Percentiles rank a stretch among this genome's conserved stretches.
These are phyloP conservation scores for barley (Hordeum vulgare) DNA, from an alignment of 176 grass and related monocot genomes.

Conservation along the genomic window DNA sequence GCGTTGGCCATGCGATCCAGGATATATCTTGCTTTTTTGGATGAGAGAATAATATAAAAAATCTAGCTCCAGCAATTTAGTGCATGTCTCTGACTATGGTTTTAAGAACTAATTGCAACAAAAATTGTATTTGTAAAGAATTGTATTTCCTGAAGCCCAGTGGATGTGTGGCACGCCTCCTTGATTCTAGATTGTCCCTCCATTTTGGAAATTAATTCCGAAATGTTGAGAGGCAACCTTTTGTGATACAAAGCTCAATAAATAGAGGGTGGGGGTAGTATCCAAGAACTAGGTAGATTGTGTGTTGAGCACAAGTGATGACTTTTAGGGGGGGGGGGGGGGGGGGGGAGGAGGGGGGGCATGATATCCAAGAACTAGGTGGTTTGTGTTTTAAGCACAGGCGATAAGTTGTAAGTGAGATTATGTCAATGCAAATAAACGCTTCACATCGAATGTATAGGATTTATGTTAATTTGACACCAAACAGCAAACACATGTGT, in stretches of 20 bases:
- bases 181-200: background rate
- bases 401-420: background rate
- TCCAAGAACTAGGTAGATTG: too few species aligned
- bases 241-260: background rate
- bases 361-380: too few species aligned
- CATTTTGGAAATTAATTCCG: conserved; percentile 14
- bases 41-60: conserved; percentile 22
- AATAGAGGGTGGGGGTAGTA: background rate
- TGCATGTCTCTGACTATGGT: background rate
- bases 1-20: conserved; percentile 3
- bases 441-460: too few species aligned
- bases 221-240: background rate
- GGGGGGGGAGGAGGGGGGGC: background rate
- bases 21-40: conserved; percentile 33
- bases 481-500: too few species aligned
- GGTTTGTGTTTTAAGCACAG: background rate
- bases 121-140: background rate
- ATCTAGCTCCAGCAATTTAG: conserved; percentile 35
- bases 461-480: too few species aligned
- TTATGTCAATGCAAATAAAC: background rate
- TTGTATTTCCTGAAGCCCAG: background rate
- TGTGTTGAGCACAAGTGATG: too few species aligned
- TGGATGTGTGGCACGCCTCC: background rate
- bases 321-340: too few species aligned
- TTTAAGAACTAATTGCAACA: background rate